Conservation (phyloP, 768 basidiomycete species). For the Termitomyces heimii region DNA sequence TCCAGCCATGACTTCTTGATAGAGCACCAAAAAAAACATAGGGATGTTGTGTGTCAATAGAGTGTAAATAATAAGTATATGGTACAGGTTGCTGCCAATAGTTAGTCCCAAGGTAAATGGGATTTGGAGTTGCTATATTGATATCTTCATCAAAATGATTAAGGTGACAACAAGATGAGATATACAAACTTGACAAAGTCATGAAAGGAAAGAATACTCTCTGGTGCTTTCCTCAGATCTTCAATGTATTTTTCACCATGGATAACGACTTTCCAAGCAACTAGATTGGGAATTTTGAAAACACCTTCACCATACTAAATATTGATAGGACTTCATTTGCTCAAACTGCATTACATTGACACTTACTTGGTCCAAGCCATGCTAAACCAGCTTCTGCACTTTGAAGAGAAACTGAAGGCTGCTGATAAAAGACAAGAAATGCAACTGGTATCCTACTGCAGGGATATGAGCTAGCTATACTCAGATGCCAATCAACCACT, state of each 20-base stretch:
- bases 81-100: neutral
- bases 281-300: slow-evolving; percentile 7
- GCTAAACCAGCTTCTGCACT: slow-evolving; percentile 16
- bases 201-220: neutral
- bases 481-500: too few relatives aligned
- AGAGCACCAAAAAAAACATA: neutral
- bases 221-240: neutral
- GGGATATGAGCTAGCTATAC: slow-evolving; percentile 15
- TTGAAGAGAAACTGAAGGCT: slow-evolving; percentile 18
- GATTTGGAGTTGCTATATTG: neutral
- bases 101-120: neutral
- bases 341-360: neutral
- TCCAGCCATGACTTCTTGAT: neutral
- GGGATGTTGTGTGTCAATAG: neutral
- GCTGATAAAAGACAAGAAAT: slow-evolving; percentile 13
- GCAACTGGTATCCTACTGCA: slow-evolving; percentile 18
- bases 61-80: neutral
- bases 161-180: too few relatives aligned
- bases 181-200: neutral
- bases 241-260: slow-evolving; percentile 25
- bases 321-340: neutral
- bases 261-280: slow-evolving; percentile 34
- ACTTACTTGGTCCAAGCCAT: slow-evolving; percentile 20
- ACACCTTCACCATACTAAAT: slow-evolving; percentile 17
- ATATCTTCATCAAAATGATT: too few relatives aligned